Evolutionary conservation across 2,329 filamentous ascomycete genomes (phyloP), one percentile per base, ranked within the genome.

Genomic region (Mollisiaceae sp.): DNA sequence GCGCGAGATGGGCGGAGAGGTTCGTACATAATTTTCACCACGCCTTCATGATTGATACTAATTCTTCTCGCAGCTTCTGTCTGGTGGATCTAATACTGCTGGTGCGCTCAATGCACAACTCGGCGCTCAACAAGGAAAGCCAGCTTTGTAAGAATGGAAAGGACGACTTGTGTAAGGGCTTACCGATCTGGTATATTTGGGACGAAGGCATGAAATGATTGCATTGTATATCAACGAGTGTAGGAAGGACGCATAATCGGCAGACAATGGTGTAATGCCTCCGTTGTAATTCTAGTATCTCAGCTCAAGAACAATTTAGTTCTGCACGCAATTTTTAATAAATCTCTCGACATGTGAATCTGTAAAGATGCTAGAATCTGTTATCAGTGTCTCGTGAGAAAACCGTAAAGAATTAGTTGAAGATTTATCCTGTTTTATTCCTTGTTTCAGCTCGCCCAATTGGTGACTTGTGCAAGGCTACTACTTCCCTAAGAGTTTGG

Each of bases 1-100:
- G 92, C 91, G 95, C 79, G 92, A 97, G 86, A 88, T 91, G 76
- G 93, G 93, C 69, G 90, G 91, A 77, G 92, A 97, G 83, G 87
- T 90, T 72, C 58, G 69, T 67, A 36, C 27, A 45, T 52, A 12
- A 4, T 35, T 18, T 39, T 27, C 12, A 58, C 52, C 24, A 20
- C 11, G 24, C 24, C 8, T 9, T 38, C 20, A 36, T 18, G 22
- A 43, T 59, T 35, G 22, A 18, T 67, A 47, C 67, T 73, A 62
- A 70, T 22, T 43, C n/a, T 8, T 38, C 47, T 18, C 52, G 36
- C 57, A 75, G 72, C 70, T 76, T 54, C 69, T 74, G 39, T 67
- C 69, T 56, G 69, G 69, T 24, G 69, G 71, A 5, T 69, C 71
- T 36, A 66, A 63, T 52, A 69, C 72, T 8, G 70, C 71, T 41